Conservation (phyloP, 106 monocot species). For the Platanthera zijinensis region DNA sequence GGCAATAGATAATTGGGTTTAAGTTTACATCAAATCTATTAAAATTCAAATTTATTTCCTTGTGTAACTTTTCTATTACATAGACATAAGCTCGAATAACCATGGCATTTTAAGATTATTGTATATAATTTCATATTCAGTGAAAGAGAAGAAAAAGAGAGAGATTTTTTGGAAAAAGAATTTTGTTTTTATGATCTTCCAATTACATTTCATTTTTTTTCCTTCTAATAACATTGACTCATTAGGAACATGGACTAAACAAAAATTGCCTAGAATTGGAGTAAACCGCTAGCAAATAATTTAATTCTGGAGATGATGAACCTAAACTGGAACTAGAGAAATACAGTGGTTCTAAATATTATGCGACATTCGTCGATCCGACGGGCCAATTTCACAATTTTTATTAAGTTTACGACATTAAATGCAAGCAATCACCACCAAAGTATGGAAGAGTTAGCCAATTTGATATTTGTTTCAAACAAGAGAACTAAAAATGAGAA, state of each 20-base stretch:
- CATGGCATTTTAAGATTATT: background rate
- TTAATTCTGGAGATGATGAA: background rate
- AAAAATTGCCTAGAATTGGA: background rate
- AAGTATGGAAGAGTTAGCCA: no score
- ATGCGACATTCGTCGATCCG: no score
- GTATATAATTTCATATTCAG: background rate
- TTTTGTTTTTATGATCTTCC: background rate
- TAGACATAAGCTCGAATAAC: background rate
- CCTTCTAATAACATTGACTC: background rate
- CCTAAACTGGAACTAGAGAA: background rate
- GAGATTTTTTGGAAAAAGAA: no score
- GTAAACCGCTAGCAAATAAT: background rate
- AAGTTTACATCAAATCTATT: background rate
- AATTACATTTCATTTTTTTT: no score
- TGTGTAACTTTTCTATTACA: background rate
- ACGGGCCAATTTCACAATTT: no score
- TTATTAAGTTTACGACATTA: no score
- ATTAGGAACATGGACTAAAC: background rate
- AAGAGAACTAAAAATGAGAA: no score
- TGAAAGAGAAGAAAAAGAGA: background rate
- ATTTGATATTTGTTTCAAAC: no score
- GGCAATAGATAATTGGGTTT: background rate
- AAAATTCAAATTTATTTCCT: background rate
- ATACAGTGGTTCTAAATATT: no score
- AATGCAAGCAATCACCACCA: no score